Conservation (phyloP, 257 asterid species). For the Ligustrum vulgare region DNA sequence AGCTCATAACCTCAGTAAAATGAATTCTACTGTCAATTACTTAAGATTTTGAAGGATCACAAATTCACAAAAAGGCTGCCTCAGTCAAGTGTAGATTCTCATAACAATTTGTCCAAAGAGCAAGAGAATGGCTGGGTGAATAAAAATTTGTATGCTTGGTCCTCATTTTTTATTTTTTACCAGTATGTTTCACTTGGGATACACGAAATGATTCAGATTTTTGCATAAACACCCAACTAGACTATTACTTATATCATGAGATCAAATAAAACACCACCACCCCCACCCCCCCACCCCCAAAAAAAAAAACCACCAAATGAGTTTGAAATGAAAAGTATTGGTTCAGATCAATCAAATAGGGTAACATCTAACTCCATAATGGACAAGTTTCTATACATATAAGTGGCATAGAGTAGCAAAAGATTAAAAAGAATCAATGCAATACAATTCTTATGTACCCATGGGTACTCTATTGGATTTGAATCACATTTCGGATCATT, state of each 20-base stretch:
- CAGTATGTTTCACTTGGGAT: neutral
- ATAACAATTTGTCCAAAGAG: neutral
- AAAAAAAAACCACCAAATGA: no score
- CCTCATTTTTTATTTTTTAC: neutral
- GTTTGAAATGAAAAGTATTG: no score
- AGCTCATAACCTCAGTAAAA: neutral
- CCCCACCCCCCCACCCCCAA: no score
- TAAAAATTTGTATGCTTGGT: neutral
- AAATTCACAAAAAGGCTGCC: neutral
- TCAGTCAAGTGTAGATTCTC: neutral
- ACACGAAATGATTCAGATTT: neutral
- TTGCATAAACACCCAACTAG: neutral
- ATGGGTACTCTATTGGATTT: no score
- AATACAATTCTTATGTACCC: no score
- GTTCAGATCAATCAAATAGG: no score
- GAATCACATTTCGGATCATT: no score
- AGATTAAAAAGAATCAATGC: neutral
- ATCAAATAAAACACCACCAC: no score
- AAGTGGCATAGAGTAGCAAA: neutral
- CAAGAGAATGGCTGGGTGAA: neutral
- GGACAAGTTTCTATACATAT: neutral
- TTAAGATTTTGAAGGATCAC: neutral
- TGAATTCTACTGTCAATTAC: neutral
- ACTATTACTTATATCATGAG: neutral
- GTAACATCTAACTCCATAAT: neutral